Evolutionary conservation across 1,139 yeast genomes (phyloP), one percentile per base, ranked within the genome.

Genomic region (Blastobotrys ciferrii): DNA sequence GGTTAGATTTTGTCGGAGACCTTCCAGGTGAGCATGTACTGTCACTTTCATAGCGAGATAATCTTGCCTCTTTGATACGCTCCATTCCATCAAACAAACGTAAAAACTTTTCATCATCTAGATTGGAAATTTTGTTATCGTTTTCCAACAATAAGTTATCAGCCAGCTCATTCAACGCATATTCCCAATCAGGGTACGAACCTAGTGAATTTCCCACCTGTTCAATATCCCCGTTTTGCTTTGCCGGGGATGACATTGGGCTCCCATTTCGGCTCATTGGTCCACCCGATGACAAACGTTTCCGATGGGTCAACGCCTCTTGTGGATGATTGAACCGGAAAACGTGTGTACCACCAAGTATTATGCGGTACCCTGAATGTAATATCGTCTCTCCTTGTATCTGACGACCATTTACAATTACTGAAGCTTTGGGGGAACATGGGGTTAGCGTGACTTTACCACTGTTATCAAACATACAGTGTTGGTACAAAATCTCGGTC

Each of bases 321-420:
- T 52, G 55, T 1, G 66, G 66, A 38, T 63, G 53, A 33, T 53
- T 59, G 46, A 60, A 64, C 14, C 67, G 46, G 38, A 64, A 64
- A 1, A 61, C 48, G 31, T 61, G 62, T 6, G 52, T 45, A 11
- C 56, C 57, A 5, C 66, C 67, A 7, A 64, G 43, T 9, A 55
- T 53, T 5, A 64, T 46, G 4, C 58, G 52, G 35, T 52, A 56
- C 9, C 68, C 68, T 1, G 64, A 53, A 31, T 50, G 55, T 11
- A 64, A 47, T 19, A 43, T 39, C 3, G 41, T 52, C 1, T 53
- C 48, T 13, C 48, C 48, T 1, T 42, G 23, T 2, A 58, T 46
- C 3, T 53, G 49, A 15, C 41, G 41, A 1, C 65, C 66, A 43
- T 63, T 61, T 19, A 64, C 57, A 42, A 54, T 40, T 1, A 64